Conservation (phyloP, 345 rosid genomes). For the Pelargonium nanum region DNA sequence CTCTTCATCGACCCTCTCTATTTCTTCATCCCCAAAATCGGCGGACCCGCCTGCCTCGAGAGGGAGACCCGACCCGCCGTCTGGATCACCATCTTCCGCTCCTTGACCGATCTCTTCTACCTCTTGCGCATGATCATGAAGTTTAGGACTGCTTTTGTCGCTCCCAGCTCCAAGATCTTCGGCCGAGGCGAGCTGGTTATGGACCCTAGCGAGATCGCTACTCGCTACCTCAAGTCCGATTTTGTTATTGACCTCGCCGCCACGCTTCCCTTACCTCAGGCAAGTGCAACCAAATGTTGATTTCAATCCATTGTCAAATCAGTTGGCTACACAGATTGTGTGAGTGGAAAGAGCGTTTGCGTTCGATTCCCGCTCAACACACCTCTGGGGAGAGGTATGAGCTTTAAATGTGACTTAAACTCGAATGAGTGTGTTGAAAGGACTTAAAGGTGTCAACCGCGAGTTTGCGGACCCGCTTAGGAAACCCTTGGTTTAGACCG, state of each 20-base stretch:
- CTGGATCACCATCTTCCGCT: slow-evolving; percentile 51
- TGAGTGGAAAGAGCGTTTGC: no score
- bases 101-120: slow-evolving; percentile 55
- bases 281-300: neutral
- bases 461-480: no score
- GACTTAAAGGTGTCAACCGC: no score
- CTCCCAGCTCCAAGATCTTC: slow-evolving; percentile 64
- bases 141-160: slow-evolving; percentile 74
- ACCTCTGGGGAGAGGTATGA: no score
- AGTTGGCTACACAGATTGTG: no score
- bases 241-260: slow-evolving; percentile 72
- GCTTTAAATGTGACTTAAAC: no score
- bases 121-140: slow-evolving; percentile 57
- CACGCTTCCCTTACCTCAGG: slow-evolving; percentile 81
- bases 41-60: slow-evolving; percentile 44
- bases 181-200: slow-evolving; percentile 84
- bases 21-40: slow-evolving; percentile 57
- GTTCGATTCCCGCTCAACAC: no score
- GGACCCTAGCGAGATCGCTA: slow-evolving; percentile 65
- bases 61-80: slow-evolving; percentile 40
- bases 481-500: no score
- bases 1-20: slow-evolving; percentile 87
- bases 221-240: slow-evolving; percentile 55
- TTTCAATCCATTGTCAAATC: no score
- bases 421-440: no score